Conservation (phyloP, 352 stramenopile species). For the Phytophthora constricta region DNA sequence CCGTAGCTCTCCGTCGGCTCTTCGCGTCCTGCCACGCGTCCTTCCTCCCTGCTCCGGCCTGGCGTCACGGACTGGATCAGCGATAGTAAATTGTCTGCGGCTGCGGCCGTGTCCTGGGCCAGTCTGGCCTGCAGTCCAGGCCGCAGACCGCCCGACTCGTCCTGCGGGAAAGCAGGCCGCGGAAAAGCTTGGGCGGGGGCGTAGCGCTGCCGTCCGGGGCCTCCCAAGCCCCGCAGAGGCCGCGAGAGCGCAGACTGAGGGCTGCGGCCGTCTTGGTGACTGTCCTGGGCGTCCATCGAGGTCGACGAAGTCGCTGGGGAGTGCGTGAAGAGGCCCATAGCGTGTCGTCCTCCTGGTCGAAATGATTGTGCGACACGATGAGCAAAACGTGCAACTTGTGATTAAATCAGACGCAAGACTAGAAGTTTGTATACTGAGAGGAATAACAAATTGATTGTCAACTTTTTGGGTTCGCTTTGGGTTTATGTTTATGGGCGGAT, state of each 20-base stretch:
- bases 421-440: no score
- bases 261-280: not conserved
- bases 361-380: not conserved
- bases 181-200: conserved; percentile 17
- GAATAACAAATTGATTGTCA: not conserved
- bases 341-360: not conserved
- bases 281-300: not conserved
- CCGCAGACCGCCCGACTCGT: conserved; percentile 1
- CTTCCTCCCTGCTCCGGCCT: not conserved
- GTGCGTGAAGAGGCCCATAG: conserved; percentile 18
- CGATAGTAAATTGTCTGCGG: conserved; percentile 38
- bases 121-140: conserved; percentile 2
- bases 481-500: no score
- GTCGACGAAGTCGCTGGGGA: not conserved
- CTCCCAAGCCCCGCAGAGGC: not conserved
- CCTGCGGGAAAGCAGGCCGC: conserved; percentile 32
- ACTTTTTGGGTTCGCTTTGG: no score
- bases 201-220: not conserved
- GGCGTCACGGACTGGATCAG: conserved; percentile 31
- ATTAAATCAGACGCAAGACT: no score
- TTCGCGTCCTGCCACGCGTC: conserved; percentile 1
- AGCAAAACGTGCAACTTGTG: not conserved
- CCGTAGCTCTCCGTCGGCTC: conserved; percentile 6
- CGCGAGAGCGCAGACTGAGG: not conserved
- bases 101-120: conserved; percentile 21